Base-by-base conservation (phyloP, 2,329 filamentous ascomycete genomes). In the Epichloe brachyelytri region DNA sequence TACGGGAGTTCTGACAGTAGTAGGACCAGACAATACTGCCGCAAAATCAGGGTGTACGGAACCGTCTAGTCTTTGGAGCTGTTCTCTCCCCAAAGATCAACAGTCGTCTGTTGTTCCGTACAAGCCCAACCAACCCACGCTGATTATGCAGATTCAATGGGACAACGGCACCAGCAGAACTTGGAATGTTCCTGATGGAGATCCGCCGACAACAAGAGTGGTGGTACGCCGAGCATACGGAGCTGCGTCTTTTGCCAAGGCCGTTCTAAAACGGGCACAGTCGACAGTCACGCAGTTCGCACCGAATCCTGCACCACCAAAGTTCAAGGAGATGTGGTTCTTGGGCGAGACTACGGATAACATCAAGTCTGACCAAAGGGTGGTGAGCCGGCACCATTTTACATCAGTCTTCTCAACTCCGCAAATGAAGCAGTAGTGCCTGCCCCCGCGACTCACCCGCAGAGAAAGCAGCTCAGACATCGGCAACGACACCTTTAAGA, bases 311-410 rank as follows among this genome's bases (percentile, higher is more conserved):
- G 59, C 70, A 1, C 73, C 82, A 3, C 83, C 84, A 0, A 69
- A 68, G n/a, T 71, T 79, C 26, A 71, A 79, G 39, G 90, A 97
- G 53, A 84, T 88, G 66, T 77, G 71, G 55, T 95, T 96, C 60
- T 67, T 96, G 7, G 89, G 90, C 4, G 86, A 89, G 62, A 90
- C 87, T 0, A 95, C 89, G 0, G 91, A 97, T 60, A 76, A 77
- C 0, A 80, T 87, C 54, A 72, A 76, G 12, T 74, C 76, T 0
- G 60, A 77, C 41, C 69, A 82, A 4, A 91, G 65, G 82, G 83
- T 1, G 90, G 90, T 56, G 90, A 95, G 68, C 77, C 83, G 8
- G 94, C 91, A 0, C 90, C 91, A 0, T 95, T 96, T 66, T 95
- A 85, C 65, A 85, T 95, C 57, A 88, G 82, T 30, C 74, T 95